A percentile compares a stretch with the other conserved stretches of the same genome.
These are phyloP conservation scores for Chloropicon primus DNA, from an alignment of 139 green algal genomes.

Conservation along the genomic window DNA sequence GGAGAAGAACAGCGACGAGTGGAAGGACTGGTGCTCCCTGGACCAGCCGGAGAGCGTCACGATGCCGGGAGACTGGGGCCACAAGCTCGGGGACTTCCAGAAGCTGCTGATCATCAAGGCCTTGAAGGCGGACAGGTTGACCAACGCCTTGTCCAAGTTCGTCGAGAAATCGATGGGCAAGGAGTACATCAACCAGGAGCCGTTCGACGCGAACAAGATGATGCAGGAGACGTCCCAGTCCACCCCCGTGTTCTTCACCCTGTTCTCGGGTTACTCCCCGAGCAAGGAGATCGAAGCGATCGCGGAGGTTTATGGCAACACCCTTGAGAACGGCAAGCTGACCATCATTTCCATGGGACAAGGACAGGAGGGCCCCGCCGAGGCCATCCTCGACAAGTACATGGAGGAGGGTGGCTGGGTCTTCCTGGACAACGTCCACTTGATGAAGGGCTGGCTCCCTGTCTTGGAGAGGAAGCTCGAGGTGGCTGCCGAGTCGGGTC, in stretches of 20 bases:
- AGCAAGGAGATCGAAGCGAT: slow-evolving; percentile 71
- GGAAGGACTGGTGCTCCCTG: slow-evolving; percentile 52
- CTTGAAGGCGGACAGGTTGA: slow-evolving; percentile 64
- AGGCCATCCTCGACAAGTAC: slow-evolving; percentile 69
- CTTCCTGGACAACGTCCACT: slow-evolving; percentile 82
- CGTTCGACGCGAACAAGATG: slow-evolving; percentile 48
- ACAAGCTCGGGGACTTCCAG: slow-evolving; percentile 47
- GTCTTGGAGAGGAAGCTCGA: slow-evolving; percentile 72
- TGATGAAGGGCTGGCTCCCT: slow-evolving; percentile 77
- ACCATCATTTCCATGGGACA: slow-evolving; percentile 76
- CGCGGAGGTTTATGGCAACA: slow-evolving; percentile 46
- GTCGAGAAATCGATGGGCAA: slow-evolving; percentile 39
- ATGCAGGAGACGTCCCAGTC: slow-evolving; percentile 48
- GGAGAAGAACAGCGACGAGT: slow-evolving; percentile 70
- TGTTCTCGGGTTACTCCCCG: slow-evolving; percentile 74
- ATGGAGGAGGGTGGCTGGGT: slow-evolving; percentile 72
- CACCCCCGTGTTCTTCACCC: slow-evolving; percentile 79
- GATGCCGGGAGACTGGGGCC: slow-evolving; percentile 64
- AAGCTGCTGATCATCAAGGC: slow-evolving; percentile 57
- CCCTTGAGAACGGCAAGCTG: slow-evolving; percentile 54
- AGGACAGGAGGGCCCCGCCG: slow-evolving; percentile 63
- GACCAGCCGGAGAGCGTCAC: slow-evolving; percentile 41
- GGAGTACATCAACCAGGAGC: slow-evolving; percentile 51
- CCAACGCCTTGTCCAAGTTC: slow-evolving; percentile 51
- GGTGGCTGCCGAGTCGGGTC: slow-evolving; percentile 53